A percentile compares a stretch with the other conserved stretches of the same genome.
Evolutionary conservation across 129 eudicot species (phyloP).

Genomic region (Scalesia atractyloides): DNA sequence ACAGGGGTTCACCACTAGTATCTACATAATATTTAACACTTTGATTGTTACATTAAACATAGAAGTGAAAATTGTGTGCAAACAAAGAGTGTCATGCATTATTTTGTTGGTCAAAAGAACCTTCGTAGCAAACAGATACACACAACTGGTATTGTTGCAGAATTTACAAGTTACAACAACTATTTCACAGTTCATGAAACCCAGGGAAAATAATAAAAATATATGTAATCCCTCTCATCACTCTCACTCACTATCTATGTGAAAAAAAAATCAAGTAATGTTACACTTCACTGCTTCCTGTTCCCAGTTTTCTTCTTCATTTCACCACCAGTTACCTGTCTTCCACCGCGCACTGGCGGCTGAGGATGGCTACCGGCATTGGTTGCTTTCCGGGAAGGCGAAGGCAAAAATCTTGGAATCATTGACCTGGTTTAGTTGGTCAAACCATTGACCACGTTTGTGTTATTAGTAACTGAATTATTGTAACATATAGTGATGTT

Average conservation of each 20-base stretch:
- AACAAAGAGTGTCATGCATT: slow-evolving; percentile 25
- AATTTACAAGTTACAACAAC: slow-evolving; percentile 41
- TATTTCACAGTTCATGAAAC: slow-evolving; percentile 27
- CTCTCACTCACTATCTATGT: slow-evolving; percentile 49
- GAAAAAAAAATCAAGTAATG: slow-evolving; percentile 19
- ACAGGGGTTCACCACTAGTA: no score
- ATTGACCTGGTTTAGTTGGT: slow-evolving; percentile 41
- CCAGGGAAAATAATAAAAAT: slow-evolving; percentile 13
- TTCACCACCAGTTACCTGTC: slow-evolving; percentile 53
- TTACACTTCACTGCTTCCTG: slow-evolving; percentile 50
- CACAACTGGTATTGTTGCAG: slow-evolving; percentile 77
- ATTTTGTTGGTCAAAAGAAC: slow-evolving; percentile 23
- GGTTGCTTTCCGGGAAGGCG: slow-evolving; percentile 57
- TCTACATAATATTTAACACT: neutral
- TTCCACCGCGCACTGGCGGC: slow-evolving; percentile 47
- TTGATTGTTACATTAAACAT: neutral
- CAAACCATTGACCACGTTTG: slow-evolving; percentile 11
- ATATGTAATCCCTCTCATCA: slow-evolving; percentile 30
- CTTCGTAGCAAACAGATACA: slow-evolving; percentile 44
- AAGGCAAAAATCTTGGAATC: slow-evolving; percentile 54
- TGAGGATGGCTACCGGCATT: slow-evolving; percentile 40
- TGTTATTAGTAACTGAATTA: slow-evolving; percentile 11
- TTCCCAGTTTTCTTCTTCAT: slow-evolving; percentile 61
- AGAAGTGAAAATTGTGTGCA: neutral
- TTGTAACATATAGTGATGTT: neutral